Evolutionary conservation across 1,139 yeast genomes (phyloP).

Genomic region (Chernovozyma aurita): DNA sequence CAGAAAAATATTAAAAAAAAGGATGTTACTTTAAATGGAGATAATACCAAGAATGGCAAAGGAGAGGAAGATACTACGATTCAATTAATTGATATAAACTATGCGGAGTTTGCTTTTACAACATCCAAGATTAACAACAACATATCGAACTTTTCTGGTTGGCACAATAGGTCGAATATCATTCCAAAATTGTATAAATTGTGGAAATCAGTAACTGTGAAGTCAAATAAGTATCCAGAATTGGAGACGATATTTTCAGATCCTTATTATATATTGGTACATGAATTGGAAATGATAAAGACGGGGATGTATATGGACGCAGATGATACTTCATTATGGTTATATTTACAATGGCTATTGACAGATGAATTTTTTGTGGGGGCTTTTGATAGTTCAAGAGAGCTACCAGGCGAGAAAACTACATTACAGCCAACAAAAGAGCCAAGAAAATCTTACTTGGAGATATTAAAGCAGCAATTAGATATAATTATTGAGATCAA

Average conservation of each 20-base stretch:
- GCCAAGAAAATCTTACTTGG: conserved; percentile 12
- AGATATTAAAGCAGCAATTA: conserved; percentile 36
- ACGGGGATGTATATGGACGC: conserved; percentile 92
- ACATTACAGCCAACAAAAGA: too few relatives aligned
- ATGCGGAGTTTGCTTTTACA: conserved; percentile 70
- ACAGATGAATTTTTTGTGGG: conserved; percentile 46
- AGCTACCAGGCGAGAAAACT: conserved; percentile 9
- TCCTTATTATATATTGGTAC: conserved; percentile 35
- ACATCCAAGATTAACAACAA: conserved; percentile 73
- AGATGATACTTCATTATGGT: conserved; percentile 92
- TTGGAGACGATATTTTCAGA: conserved; percentile 15
- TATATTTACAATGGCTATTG: conserved; percentile 79
- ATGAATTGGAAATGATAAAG: conserved; percentile 66
- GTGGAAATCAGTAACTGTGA: conserved; percentile 11
- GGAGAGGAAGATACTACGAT: conserved; percentile 2
- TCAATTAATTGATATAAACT: conserved; percentile 22
- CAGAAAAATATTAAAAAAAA: conserved; percentile 10
- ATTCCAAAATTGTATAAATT: conserved; percentile 47
- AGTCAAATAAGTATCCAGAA: conserved; percentile 17
- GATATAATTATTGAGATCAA: conserved; percentile 49
- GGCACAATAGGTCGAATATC: conserved; percentile 84
- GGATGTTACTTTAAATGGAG: background rate
- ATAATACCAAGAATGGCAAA: conserved; percentile 11
- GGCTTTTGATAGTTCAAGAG: conserved; percentile 11
- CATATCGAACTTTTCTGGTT: conserved; percentile 91